Percentiles rank a stretch among this genome's conserved stretches.
Evolutionary conservation across 2,329 filamentous ascomycete genomes (phyloP).

Genomic region (Clarireedia sp.): DNA sequence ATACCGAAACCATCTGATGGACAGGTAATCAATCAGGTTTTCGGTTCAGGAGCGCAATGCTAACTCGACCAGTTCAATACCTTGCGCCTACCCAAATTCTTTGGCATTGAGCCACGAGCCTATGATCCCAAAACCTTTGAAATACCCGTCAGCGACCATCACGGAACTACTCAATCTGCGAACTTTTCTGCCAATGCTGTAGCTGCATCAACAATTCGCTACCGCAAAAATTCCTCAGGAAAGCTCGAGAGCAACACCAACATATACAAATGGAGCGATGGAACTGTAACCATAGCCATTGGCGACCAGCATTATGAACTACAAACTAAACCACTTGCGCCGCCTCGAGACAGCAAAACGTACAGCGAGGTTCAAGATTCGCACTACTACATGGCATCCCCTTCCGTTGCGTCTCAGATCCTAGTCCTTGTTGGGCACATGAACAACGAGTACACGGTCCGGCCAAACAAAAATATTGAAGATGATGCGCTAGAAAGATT

Average conservation of each 20-base stretch:
- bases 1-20: constrained; percentile 64
- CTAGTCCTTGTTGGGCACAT: constrained; percentile 70
- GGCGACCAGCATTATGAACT: constrained; percentile 71
- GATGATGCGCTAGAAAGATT: constrained; percentile 65
- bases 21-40: constrained; percentile 40
- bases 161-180: constrained; percentile 37
- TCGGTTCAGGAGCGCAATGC: constrained; percentile 2
- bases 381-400: constrained; percentile 68
- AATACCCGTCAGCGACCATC: constrained; percentile 51
- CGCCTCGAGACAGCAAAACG: constrained; percentile 42
- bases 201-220: constrained; percentile 60
- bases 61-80: constrained; percentile 50
- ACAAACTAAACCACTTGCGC: constrained; percentile 60
- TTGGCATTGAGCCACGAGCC: constrained; percentile 59
- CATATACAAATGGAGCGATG: constrained; percentile 71
- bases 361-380: constrained; percentile 63
- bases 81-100: constrained; percentile 63
- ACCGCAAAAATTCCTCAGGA: constrained; percentile 56
- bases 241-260: constrained; percentile 67
- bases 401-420: constrained; percentile 58
- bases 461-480: constrained; percentile 57
- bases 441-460: constrained; percentile 62
- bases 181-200: constrained; percentile 48
- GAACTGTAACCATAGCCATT: constrained; percentile 66
- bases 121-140: constrained; percentile 61